These are phyloP conservation scores for Sphagnurus paluster DNA, from an alignment of 1,284 basidiomycete genomes.

Conservation along the genomic window DNA sequence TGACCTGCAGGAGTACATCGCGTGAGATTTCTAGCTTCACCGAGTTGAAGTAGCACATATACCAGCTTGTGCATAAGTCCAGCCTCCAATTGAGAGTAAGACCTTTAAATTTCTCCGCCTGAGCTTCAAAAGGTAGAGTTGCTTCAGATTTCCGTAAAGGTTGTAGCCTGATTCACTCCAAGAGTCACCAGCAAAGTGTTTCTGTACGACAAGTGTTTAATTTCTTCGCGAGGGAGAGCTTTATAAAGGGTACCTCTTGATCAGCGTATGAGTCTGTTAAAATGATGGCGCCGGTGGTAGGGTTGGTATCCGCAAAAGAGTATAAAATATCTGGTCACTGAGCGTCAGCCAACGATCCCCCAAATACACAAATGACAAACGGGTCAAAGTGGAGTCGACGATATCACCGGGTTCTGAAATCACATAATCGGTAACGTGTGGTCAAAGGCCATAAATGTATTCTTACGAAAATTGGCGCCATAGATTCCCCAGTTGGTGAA, in stretches of 20 bases:
- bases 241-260: constrained; percentile 54
- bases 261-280: constrained; percentile 86
- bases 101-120: constrained; percentile 76
- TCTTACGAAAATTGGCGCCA: constrained; percentile 73
- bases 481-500: constrained; percentile 85
- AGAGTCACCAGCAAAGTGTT: constrained; percentile 64
- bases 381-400: constrained; percentile 52
- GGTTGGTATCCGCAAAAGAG: constrained; percentile 79
- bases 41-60: not conserved
- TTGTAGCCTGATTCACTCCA: constrained; percentile 71
- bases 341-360: not conserved
- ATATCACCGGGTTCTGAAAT: constrained; percentile 50
- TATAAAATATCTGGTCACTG: constrained; percentile 75
- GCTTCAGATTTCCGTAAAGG: constrained; percentile 87
- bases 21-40: not conserved
- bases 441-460: constrained; percentile 6
- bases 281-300: constrained; percentile 62
- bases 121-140: constrained; percentile 76
- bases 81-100: constrained; percentile 76
- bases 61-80: constrained; percentile 68
- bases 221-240: not conserved
- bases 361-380: constrained; percentile 26
- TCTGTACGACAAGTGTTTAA: constrained; percentile 38
- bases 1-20: constrained; percentile 38
- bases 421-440: not conserved